These are phyloP conservation scores for Coemansia sp. DNA, from an alignment of 192 early-diverging fungal species.

Conservation along the genomic window DNA sequence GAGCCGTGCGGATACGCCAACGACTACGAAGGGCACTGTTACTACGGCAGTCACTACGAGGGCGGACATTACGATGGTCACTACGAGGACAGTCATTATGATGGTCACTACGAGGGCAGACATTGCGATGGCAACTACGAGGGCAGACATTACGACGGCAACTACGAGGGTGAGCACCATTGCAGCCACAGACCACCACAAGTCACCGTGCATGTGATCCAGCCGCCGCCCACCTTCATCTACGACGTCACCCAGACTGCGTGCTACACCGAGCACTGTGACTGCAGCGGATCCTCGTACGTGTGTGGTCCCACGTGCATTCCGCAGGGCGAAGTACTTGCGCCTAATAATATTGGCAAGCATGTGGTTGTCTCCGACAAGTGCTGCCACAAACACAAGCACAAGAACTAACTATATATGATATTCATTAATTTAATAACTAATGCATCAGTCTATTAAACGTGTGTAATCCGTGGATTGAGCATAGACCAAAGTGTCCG, in stretches of 20 bases:
- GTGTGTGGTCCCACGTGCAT: constrained; percentile 51
- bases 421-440: no score
- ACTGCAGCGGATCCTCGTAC: constrained; percentile 42
- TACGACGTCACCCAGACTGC: constrained; percentile 51
- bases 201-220: constrained; percentile 46
- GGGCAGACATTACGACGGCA: no score
- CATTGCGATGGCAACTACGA: neutral
- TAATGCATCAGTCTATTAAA: no score
- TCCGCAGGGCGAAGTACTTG: constrained; percentile 48
- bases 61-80: no score
- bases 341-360: constrained; percentile 29
- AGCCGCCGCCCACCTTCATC: constrained; percentile 47
- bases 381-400: constrained; percentile 12
- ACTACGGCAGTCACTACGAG: neutral
- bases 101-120: no score
- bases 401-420: neutral
- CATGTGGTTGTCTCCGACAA: constrained; percentile 20
- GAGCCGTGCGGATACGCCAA: constrained; percentile 12
- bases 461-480: no score
- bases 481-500: constrained; percentile 2
- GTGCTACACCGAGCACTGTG: constrained; percentile 50
- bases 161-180: constrained; percentile 14
- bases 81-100: no score
- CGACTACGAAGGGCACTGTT: constrained; percentile 17
- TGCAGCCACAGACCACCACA: constrained; percentile 34